Conservation (phyloP, 176 grass and related monocot species). For the Zoysia pacifica region DNA sequence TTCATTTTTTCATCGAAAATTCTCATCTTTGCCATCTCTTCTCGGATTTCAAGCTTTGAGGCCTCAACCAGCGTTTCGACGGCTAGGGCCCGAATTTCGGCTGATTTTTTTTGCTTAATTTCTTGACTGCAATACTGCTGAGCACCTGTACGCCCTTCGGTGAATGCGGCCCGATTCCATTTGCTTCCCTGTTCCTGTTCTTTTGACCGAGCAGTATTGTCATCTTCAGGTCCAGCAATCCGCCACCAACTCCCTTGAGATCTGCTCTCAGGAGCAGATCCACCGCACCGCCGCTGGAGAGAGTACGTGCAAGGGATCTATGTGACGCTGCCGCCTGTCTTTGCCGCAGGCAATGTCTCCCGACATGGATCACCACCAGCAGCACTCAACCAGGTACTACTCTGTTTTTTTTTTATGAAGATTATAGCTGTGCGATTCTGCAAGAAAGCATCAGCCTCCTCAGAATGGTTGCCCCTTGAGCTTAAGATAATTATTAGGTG, state of each 20-base stretch:
- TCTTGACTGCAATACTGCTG: no score
- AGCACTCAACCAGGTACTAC: conserved; percentile 35
- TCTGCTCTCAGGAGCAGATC: background rate
- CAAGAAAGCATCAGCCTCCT: background rate
- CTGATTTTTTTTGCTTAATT: background rate
- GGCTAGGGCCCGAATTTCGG: background rate
- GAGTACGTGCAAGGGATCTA: background rate
- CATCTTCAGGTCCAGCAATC: background rate
- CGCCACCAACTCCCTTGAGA: background rate
- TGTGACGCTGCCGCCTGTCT: conserved; percentile 36
- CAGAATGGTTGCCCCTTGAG: background rate
- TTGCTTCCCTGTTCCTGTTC: background rate
- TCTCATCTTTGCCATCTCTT: background rate
- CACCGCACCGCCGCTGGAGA: background rate
- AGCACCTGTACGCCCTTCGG: background rate
- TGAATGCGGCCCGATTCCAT: background rate
- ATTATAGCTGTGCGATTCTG: background rate
- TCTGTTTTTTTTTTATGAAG: background rate
- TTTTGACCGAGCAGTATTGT: background rate
- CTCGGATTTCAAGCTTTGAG: background rate
- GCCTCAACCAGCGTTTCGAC: background rate
- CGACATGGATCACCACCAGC: conserved; percentile 38
- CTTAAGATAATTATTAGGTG: background rate
- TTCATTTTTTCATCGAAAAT: background rate
- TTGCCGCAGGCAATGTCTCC: conserved; percentile 37